Base-by-base conservation (phyloP, 2,329 filamentous ascomycete genomes). In the Monilinia polystroma region DNA sequence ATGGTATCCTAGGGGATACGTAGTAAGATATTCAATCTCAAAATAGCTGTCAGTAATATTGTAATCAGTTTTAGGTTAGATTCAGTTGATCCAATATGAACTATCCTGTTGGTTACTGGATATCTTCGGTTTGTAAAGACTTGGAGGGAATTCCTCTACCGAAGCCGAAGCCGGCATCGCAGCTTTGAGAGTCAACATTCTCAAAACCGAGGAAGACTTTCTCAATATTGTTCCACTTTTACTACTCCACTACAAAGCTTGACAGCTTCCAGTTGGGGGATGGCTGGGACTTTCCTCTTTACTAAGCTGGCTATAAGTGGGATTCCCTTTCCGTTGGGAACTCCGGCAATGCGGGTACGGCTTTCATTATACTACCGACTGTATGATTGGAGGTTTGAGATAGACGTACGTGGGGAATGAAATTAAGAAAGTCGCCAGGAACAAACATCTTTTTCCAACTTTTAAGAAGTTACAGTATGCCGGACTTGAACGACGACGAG, bases 181-280 rank as follows among this genome's bases (percentile, higher is more conserved):
- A 60, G 32, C 43, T 59, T 26, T 47, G 26, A 38, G 45, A 45
- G 58, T 20, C 43, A 14, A 45, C 18, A 14, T 45, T 10, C 7
- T 20, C 32, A 35, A 18, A 14, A 60, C 60, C 60, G 38, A 63
- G 60, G 47, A 55, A 38, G 16, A 11, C 29, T 49, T 35, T 59
- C 57, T 54, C 57, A 49, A 59, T 47, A 59, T 49, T 59, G 57
- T 51, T 60, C 57, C 57, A 60, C 45, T 60, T 23, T 60, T 60
- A 5, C 8, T 12, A 38, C 43, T 8, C 57, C 57, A 49, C 57
- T 38, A 49, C 23, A 49, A 56, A 56, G 49, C 41, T 49, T 45
- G 52, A 58, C 23, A 64, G 52, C 41, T 58, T 64, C 62, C 26
- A 56, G 26, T 35, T n/a, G 43, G 49, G 32, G 49, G 23, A 41